Percentiles rank a stretch among this genome's conserved stretches.
Conservation (phyloP, 805 yeast species). For the Metschnikowia reukaufii region DNA sequence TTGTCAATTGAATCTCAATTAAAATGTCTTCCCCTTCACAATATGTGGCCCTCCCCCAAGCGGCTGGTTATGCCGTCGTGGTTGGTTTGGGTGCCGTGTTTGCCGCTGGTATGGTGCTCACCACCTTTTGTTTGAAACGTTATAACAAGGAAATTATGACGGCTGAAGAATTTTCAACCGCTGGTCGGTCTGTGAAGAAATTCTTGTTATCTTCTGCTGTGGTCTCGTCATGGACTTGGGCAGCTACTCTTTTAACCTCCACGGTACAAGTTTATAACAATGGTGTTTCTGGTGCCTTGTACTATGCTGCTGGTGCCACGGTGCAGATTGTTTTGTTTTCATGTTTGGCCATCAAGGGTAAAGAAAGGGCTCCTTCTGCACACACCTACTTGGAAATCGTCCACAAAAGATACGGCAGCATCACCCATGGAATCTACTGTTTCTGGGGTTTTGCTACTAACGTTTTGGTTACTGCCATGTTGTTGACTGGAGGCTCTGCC, state of each 20-base stretch:
- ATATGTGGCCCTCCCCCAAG: conserved; percentile 54
- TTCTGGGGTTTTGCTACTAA: conserved; percentile 87
- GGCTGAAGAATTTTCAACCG: conserved; percentile 92
- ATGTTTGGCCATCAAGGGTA: conserved; percentile 82
- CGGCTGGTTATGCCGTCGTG: conserved; percentile 85
- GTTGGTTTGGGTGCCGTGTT: conserved; percentile 85
- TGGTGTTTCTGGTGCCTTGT: conserved; percentile 80
- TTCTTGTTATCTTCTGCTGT: conserved; percentile 88
- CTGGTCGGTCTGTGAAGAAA: conserved; percentile 84
- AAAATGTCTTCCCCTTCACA: conserved; percentile 21
- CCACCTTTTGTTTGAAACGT: conserved; percentile 67
- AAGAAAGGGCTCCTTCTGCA: conserved; percentile 86
- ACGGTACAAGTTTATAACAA: conserved; percentile 73
- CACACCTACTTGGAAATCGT: conserved; percentile 90
- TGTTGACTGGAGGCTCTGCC: conserved; percentile 87
- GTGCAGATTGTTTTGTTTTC: conserved; percentile 87
- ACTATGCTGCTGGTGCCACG: conserved; percentile 90
- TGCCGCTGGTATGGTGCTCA: conserved; percentile 74
- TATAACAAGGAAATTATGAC: conserved; percentile 86
- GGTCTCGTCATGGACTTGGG: conserved; percentile 86
- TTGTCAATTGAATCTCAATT: neutral
- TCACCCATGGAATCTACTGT: conserved; percentile 66
- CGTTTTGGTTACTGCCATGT: conserved; percentile 88
- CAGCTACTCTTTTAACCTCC: conserved; percentile 61
- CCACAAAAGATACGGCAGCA: conserved; percentile 74